Percentiles rank a stretch among this genome's conserved stretches.
Evolutionary conservation across 768 basidiomycete species (phyloP).

Genomic region (Pleurotus pulmonarius): DNA sequence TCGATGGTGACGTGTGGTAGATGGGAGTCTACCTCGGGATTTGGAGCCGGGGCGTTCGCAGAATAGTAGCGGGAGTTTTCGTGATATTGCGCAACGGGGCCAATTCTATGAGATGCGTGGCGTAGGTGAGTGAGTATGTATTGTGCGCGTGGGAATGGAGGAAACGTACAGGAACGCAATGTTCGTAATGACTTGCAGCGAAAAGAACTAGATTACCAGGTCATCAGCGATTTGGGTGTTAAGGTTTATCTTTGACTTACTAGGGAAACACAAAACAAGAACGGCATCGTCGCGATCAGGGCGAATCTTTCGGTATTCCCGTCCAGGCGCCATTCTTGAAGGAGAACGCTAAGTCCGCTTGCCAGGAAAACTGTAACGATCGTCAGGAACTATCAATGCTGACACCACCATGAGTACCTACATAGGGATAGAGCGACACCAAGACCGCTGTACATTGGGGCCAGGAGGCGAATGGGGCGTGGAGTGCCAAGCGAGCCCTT

Average conservation of each 20-base stretch:
- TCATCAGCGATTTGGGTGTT: no score
- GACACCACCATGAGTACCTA: no score
- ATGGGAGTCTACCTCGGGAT: slow-evolving; percentile 56
- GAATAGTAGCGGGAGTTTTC: slow-evolving; percentile 83
- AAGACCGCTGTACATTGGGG: slow-evolving; percentile 71
- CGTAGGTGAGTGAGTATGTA: no score
- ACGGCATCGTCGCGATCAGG: slow-evolving; percentile 61
- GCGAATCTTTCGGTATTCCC: slow-evolving; percentile 58
- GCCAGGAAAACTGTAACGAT: slow-evolving; percentile 58
- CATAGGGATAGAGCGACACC: slow-evolving; percentile 65
- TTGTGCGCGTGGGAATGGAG: no score
- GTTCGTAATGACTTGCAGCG: slow-evolving; percentile 63
- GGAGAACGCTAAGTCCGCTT: slow-evolving; percentile 51
- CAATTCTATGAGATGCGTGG: no score
- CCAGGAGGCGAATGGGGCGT: slow-evolving; percentile 58
- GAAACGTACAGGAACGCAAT: slow-evolving; percentile 59
- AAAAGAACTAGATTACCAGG: no score
- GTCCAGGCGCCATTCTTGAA: slow-evolving; percentile 71
- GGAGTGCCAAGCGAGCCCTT: slow-evolving; percentile 30
- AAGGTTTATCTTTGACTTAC: no score
- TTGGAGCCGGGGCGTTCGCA: slow-evolving; percentile 56
- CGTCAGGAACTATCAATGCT: no score
- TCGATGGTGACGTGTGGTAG: slow-evolving; percentile 78
- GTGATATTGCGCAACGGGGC: slow-evolving; percentile 76
- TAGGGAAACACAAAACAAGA: slow-evolving; percentile 73